Percentiles rank a stretch among this genome's conserved stretches.
Evolutionary conservation across 169 alveolate genomes (phyloP).

Genomic region (Blepharisma undulans): DNA sequence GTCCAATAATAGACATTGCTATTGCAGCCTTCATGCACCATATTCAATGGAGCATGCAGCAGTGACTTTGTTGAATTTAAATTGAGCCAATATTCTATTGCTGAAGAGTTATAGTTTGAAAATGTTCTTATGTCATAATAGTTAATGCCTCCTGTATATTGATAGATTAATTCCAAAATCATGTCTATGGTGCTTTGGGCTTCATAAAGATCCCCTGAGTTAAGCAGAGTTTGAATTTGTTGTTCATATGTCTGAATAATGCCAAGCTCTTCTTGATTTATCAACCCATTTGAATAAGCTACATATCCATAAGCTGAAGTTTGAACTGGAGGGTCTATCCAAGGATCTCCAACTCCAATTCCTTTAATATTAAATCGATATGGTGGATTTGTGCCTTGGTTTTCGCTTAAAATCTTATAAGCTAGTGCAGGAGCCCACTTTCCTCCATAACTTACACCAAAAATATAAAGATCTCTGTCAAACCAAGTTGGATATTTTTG

Average conservation of each 20-base stretch:
- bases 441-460: constrained; percentile 36
- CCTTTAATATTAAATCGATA: constrained; percentile 11
- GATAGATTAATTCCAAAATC: neutral
- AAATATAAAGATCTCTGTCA: constrained; percentile 15
- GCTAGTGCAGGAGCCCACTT: neutral
- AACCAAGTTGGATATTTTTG: constrained; percentile 33
- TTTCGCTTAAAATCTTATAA: neutral
- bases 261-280: neutral
- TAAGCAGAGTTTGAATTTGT: neutral
- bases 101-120: neutral
- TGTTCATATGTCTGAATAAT: neutral
- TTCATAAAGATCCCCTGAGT: neutral
- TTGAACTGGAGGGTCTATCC: constrained; percentile 7
- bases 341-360: constrained; percentile 38
- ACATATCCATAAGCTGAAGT: neutral
- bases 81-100: neutral
- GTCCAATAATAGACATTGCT: neutral
- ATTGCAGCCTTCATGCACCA: neutral
- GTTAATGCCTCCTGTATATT: constrained; percentile 29
- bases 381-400: neutral
- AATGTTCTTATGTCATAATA: neutral
- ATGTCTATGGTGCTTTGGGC: neutral
- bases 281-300: neutral
- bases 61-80: neutral
- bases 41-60: constrained; percentile 13